A percentile compares a stretch with the other conserved stretches of the same genome.
These are phyloP conservation scores for Sporothrix protearum DNA, from an alignment of 2,329 filamentous ascomycete genomes.

Conservation along the genomic window DNA sequence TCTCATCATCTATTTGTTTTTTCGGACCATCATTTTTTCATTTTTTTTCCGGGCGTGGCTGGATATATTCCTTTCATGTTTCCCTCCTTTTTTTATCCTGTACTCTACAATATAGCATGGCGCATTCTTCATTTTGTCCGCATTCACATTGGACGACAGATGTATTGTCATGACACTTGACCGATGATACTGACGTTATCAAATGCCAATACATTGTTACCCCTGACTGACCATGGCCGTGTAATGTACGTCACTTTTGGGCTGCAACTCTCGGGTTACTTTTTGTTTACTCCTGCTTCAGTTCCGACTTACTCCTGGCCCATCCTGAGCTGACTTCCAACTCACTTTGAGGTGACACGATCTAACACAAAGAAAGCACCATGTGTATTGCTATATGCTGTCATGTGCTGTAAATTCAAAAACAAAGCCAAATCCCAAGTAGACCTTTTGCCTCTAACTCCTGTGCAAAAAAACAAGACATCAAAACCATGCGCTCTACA, in stretches of 20 bases:
- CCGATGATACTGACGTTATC: background rate
- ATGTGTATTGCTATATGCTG: background rate
- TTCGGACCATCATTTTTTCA: background rate
- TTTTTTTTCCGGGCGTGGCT: background rate
- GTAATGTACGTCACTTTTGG: background rate
- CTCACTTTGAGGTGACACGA: background rate
- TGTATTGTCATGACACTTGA: too few species aligned
- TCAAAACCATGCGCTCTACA: background rate
- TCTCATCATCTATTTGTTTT: background rate
- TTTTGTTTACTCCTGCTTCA: background rate
- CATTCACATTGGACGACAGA: too few species aligned
- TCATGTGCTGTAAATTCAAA: background rate
- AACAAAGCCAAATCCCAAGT: background rate
- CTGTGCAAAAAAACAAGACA: background rate
- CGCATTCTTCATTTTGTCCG: background rate
- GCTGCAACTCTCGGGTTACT: background rate
- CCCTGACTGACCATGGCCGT: background rate
- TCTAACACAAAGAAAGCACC: background rate
- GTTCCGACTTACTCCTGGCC: background rate
- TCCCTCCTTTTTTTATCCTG: background rate
- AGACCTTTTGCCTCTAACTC: background rate
- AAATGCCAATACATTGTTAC: background rate
- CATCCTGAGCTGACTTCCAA: background rate
- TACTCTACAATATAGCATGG: slow-evolving; percentile 7
- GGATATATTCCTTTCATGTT: background rate